These are phyloP conservation scores for Rosa lucieae DNA, from an alignment of 306 rosid genomes.

Conservation along the genomic window DNA sequence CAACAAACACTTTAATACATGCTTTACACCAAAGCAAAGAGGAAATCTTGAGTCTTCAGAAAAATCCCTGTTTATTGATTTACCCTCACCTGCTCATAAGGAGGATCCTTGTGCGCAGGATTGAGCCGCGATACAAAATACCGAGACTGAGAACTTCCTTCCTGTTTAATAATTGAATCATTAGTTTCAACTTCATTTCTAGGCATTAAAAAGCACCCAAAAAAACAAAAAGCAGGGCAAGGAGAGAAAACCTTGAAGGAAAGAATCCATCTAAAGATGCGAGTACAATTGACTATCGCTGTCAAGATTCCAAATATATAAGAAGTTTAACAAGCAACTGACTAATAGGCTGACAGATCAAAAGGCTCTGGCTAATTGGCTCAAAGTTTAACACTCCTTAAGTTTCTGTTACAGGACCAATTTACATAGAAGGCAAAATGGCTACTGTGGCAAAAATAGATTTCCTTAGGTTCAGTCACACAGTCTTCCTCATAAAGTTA, in stretches of 20 bases:
- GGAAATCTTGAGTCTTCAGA: neutral
- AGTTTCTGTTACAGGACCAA: no score
- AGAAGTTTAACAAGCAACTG: no score
- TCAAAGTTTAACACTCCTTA: no score
- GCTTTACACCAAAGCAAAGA: neutral
- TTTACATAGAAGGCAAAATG: no score
- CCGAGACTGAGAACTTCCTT: slow-evolving; percentile 96
- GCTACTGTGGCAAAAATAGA: no score
- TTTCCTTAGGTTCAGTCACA: no score
- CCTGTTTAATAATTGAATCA: slow-evolving; percentile 54
- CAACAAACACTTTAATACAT: slow-evolving; percentile 17
- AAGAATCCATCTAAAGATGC: slow-evolving; percentile 39
- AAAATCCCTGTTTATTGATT: neutral
- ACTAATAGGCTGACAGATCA: no score
- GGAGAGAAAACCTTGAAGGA: slow-evolving; percentile 61
- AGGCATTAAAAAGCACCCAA: slow-evolving; percentile 9
- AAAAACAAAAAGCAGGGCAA: neutral
- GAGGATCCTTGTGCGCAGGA: slow-evolving; percentile 98
- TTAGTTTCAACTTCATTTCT: slow-evolving; percentile 22
- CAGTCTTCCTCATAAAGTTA: no score
- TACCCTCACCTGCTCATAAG: slow-evolving; percentile 89
- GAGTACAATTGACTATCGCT: no score
- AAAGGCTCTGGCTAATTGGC: no score
- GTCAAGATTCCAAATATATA: no score
- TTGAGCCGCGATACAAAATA: slow-evolving; percentile 91